Evolutionary conservation across 176 grass and related monocot species (phyloP).

Genomic region (Alopecurus myosuroides): DNA sequence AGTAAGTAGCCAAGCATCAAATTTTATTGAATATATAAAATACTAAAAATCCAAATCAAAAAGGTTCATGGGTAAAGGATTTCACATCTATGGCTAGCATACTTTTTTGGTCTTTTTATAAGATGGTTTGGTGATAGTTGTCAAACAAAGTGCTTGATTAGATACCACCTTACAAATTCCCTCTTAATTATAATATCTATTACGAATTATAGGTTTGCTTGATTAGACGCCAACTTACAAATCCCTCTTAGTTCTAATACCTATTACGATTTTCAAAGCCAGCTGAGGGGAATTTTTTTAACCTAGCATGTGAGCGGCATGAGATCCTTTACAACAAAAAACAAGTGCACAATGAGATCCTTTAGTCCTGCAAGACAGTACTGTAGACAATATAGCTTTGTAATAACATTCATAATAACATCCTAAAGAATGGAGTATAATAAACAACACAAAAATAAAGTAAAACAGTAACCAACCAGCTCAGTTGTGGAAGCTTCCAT

Average conservation of each 20-base stretch:
- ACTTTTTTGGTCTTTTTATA: background rate
- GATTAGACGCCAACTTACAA: background rate
- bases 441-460: conserved; percentile 26
- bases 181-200: no score
- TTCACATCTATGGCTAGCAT: conserved; percentile 5
- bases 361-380: background rate
- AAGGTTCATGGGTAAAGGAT: background rate
- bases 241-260: background rate
- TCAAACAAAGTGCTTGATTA: background rate
- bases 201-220: background rate
- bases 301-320: background rate
- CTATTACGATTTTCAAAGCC: background rate
- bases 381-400: background rate
- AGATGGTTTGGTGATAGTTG: background rate
- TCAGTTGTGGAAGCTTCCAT: conserved; percentile 82
- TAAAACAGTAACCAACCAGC: conserved; percentile 49
- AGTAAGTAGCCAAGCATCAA: conserved; percentile 12
- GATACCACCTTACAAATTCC: no score
- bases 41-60: background rate
- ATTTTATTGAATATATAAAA: background rate
- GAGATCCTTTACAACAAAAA: no score
- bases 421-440: background rate
- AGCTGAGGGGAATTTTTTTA: background rate
- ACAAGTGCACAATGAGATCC: background rate
- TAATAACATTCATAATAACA: background rate